Evolutionary conservation across 306 rosid species (phyloP).

Genomic region (Rosa rugosa): DNA sequence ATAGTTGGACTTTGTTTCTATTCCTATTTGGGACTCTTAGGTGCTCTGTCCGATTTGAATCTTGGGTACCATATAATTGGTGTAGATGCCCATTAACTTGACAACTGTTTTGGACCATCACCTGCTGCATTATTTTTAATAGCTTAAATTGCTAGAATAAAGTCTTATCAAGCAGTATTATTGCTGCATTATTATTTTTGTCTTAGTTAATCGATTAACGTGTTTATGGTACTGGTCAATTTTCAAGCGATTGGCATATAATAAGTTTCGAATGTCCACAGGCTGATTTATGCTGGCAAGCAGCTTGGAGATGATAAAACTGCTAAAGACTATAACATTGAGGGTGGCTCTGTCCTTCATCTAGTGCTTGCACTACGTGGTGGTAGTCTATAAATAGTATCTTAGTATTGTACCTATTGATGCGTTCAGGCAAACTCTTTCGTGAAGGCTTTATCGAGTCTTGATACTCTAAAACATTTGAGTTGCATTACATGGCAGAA

Average conservation of each 20-base stretch:
- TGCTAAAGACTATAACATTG: constrained; percentile 96
- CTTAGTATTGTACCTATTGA: background rate
- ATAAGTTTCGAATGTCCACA: constrained; percentile 31
- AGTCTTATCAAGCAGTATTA: background rate
- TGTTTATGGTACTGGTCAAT: background rate
- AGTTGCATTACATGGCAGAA: constrained; percentile 11
- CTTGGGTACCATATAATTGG: background rate
- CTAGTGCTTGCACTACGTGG: constrained; percentile 95
- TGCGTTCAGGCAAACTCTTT: constrained; percentile 1
- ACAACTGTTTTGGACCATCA: background rate
- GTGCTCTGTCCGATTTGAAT: background rate
- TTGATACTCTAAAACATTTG: constrained; percentile 4
- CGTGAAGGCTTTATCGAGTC: background rate
- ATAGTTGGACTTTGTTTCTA: background rate
- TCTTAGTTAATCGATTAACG: background rate
- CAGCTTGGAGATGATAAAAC: constrained; percentile 99
- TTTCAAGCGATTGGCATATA: background rate
- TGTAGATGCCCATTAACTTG: background rate
- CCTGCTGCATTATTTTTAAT: background rate
- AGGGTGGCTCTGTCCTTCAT: constrained; percentile 99
- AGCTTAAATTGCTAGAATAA: background rate
- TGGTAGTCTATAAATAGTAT: constrained; percentile 40
- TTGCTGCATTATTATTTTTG: background rate
- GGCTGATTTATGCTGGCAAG: constrained; percentile 97
- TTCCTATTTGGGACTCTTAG: background rate